Base-by-base conservation (phyloP, 176 grass and related monocot genomes). In the Bromus sterilis region DNA sequence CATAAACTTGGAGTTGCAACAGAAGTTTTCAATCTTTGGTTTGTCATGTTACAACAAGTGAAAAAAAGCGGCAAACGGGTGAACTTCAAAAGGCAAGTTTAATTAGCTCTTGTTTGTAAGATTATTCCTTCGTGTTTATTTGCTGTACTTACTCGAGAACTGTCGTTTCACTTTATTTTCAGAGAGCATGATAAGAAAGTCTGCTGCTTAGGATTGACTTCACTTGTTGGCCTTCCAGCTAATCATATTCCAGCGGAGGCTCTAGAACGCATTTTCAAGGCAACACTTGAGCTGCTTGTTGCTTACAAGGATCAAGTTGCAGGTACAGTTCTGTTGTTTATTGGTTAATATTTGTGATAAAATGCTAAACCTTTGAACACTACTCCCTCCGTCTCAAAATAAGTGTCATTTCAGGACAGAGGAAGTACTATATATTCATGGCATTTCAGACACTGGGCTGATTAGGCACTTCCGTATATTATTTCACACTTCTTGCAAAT, bases 131-230 rank as follows among this genome's bases (percentile, higher is more conserved):
- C 14, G 29, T 70, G 32, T 36, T 68, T 53, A 32, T 68, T 14
- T 76, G n/a, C 46, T 58, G 41, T 24, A 20, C 64, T 82, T 24
- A 69, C 56, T 82, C 41, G 13, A 2, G 34, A 75, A 74, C 21
- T 67, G 66, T 18, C 46, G 59, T 56, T 85, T 69, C 75, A 13
- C 39, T 89, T 83, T 79, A 63, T 79, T 81, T 82, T 55, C 85
- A 97, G 94, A 79, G 87, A 92, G 80, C 88, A 97, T 84, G 85
- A 90, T 76, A 97, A 97, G 77, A 97, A 97, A 56, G 89, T 97
- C 71, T 97, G 94, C 59, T 91, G 92, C 65, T 89, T 97, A 84
- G 94, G 94, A 69, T 90, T 97, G 56, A 94, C 91, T 74, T 97
- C 94, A 60, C 94, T 97, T 84, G 80, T 97, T 86, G 56, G 83